These are phyloP conservation scores for Dendrocalamus sinicus DNA, from an alignment of 176 grass and related monocot species.

Conservation along the genomic window DNA sequence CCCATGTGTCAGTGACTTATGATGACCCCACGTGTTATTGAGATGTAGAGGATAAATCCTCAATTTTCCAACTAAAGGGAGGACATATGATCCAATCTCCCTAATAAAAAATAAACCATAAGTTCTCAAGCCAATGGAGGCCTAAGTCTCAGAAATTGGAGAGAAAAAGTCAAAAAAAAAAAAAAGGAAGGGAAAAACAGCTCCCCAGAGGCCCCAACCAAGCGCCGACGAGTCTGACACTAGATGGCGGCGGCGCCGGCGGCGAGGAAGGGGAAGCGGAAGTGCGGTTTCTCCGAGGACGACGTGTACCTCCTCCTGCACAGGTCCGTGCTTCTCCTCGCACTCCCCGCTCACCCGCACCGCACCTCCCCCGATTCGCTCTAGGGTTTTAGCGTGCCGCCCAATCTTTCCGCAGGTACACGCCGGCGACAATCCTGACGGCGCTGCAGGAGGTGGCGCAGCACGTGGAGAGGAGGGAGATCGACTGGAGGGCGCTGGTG, in stretches of 20 bases:
- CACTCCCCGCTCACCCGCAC: background rate
- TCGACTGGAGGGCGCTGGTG: conserved; percentile 76
- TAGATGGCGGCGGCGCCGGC: conserved; percentile 13
- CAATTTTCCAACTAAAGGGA: no score
- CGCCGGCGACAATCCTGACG: conserved; percentile 67
- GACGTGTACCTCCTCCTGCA: conserved; percentile 77
- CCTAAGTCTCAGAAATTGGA: no score
- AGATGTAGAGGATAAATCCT: no score
- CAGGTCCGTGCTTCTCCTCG: conserved; percentile 46
- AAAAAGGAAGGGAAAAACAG: background rate
- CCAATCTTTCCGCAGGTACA: conserved; percentile 57
- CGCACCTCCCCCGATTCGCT: background rate
- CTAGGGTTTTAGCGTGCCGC: conserved; percentile 61
- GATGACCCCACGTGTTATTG: no score
- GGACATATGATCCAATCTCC: no score
- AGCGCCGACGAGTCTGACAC: conserved; percentile 1
- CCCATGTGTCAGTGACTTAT: no score
- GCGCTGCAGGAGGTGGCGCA: conserved; percentile 76
- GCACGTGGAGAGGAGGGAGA: conserved; percentile 38
- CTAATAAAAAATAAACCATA: no score
- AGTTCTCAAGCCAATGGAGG: no score
- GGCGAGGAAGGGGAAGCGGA: conserved; percentile 52
- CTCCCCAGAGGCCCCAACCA: background rate
- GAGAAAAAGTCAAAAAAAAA: no score
- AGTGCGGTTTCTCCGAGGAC: conserved; percentile 71